Percentiles rank a stretch among this genome's conserved stretches.
Evolutionary conservation across 768 basidiomycete species (phyloP).

Genomic region (Panus rudis): DNA sequence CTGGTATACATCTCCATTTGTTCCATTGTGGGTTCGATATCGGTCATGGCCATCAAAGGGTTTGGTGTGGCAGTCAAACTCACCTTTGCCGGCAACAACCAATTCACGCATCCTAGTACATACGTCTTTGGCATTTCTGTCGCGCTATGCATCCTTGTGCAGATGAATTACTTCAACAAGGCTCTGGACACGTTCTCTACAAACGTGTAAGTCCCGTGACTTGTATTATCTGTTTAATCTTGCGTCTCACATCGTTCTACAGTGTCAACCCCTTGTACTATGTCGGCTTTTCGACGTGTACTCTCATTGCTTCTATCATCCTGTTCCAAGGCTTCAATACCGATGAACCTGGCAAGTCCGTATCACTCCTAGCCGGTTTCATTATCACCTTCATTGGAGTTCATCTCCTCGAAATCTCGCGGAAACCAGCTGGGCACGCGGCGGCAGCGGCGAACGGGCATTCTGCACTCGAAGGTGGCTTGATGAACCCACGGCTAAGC

Average conservation of each 20-base stretch:
- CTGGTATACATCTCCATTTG: constrained; percentile 94
- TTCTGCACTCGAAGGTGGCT: constrained; percentile 53
- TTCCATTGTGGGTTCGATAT: constrained; percentile 90
- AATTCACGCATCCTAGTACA: constrained; percentile 92
- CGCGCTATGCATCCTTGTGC: constrained; percentile 76
- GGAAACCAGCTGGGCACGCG: constrained; percentile 41
- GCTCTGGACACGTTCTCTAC: constrained; percentile 95
- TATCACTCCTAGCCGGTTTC: constrained; percentile 88
- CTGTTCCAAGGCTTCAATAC: constrained; percentile 98
- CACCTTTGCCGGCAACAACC: constrained; percentile 88
- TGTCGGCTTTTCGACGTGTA: constrained; percentile 91
- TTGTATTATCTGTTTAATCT: not conserved
- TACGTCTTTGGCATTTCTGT: constrained; percentile 89
- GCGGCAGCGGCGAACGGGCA: constrained; percentile 33
- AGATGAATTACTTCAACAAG: constrained; percentile 98
- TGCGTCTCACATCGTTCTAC: not conserved
- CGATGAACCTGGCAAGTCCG: constrained; percentile 67
- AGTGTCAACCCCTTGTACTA: constrained; percentile 99
- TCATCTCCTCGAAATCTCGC: constrained; percentile 84
- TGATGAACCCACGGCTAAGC: constrained; percentile 75
- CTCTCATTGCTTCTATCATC: constrained; percentile 90
- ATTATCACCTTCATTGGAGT: constrained; percentile 93
- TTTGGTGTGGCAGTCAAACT: constrained; percentile 96
- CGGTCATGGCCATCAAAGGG: constrained; percentile 99
- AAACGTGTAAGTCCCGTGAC: constrained; percentile 69